These are phyloP conservation scores for Eucalyptus fibrosa DNA, from an alignment of 345 rosid species.

Conservation along the genomic window DNA sequence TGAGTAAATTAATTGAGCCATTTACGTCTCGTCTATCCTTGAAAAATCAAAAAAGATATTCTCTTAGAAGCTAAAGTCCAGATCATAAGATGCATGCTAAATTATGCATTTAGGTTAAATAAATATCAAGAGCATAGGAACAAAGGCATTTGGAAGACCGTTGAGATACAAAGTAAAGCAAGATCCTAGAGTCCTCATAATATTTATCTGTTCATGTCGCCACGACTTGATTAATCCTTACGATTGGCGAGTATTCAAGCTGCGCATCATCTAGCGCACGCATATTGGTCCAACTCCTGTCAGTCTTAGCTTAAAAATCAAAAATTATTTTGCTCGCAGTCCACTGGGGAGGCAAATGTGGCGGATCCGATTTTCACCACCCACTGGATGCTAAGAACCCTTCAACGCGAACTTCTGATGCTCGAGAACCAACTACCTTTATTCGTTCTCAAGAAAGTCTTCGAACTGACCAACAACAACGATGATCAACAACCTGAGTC, in stretches of 20 bases:
- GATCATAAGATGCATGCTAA: no score
- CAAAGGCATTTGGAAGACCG: not conserved
- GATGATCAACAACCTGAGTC: not conserved
- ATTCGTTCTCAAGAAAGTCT: not conserved
- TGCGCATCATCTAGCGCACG: not conserved
- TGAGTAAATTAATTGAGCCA: no score
- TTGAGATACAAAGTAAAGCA: not conserved
- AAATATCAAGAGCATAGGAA: not conserved
- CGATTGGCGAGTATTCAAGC: not conserved
- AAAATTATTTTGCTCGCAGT: not conserved
- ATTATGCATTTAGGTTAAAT: no score
- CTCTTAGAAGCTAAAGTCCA: no score
- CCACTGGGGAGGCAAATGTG: not conserved
- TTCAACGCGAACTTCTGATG: slow-evolving; percentile 2
- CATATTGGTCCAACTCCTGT: not conserved
- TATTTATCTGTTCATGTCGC: not conserved
- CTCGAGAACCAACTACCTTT: slow-evolving; percentile 5
- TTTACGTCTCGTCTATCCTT: no score
- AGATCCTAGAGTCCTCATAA: not conserved
- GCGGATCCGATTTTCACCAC: slow-evolving; percentile 1
- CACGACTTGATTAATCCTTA: not conserved
- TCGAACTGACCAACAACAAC: not conserved
- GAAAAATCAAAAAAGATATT: no score
- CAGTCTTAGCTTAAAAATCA: not conserved
- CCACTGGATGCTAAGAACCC: not conserved